A percentile compares a stretch with the other conserved stretches of the same genome.
These are phyloP conservation scores for Diaporthe destruens DNA, from an alignment of 2,329 filamentous ascomycete genomes.

Conservation along the genomic window DNA sequence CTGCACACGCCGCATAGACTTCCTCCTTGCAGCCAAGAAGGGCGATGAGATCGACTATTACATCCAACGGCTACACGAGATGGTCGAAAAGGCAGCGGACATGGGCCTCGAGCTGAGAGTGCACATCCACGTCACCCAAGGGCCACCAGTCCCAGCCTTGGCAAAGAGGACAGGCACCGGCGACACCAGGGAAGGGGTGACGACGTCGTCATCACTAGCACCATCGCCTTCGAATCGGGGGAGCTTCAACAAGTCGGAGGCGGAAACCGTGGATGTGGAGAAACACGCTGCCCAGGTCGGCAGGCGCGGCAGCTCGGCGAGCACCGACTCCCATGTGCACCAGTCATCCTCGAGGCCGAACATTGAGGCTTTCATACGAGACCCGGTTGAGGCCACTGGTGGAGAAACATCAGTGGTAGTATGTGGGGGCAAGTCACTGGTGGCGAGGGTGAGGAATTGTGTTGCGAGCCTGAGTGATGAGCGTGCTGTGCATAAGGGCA, in stretches of 20 bases:
- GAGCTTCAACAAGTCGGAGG: slow-evolving; percentile 40
- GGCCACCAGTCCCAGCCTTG: slow-evolving; percentile 40
- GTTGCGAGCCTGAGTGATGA: slow-evolving; percentile 70
- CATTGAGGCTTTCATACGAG: slow-evolving; percentile 64
- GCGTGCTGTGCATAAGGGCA: slow-evolving; percentile 73
- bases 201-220: not conserved
- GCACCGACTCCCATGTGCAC: slow-evolving; percentile 57
- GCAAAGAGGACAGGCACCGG: slow-evolving; percentile 44
- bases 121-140: slow-evolving; percentile 66
- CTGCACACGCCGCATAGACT: slow-evolving; percentile 66
- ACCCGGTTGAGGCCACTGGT: slow-evolving; percentile 67
- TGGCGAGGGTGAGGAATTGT: slow-evolving; percentile 65
- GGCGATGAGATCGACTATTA: slow-evolving; percentile 69
- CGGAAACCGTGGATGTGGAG: slow-evolving; percentile 47
- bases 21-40: slow-evolving; percentile 64
- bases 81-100: slow-evolving; percentile 57
- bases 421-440: slow-evolving; percentile 69
- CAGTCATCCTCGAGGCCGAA: slow-evolving; percentile 63
- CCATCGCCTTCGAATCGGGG: slow-evolving; percentile 11
- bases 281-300: slow-evolving; percentile 41
- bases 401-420: slow-evolving; percentile 73
- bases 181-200: slow-evolving; percentile 49
- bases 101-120: slow-evolving; percentile 64
- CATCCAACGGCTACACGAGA: slow-evolving; percentile 60
- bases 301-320: slow-evolving; percentile 44